These are phyloP conservation scores for Exophiala phaeomuriformis DNA, from an alignment of 2,329 filamentous ascomycete species.

Conservation along the genomic window DNA sequence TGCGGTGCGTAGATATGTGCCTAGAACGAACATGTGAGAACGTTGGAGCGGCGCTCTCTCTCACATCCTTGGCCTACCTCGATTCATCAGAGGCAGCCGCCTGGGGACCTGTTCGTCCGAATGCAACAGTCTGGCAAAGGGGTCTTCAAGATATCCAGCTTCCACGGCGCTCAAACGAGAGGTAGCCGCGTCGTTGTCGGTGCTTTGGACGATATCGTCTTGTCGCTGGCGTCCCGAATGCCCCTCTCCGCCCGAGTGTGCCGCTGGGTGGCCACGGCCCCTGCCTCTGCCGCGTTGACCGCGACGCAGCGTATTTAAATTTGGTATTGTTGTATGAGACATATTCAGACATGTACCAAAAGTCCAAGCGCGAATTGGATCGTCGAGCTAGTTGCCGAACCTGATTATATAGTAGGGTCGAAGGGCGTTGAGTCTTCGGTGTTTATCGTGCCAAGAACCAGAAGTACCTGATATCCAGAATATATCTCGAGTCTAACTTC, in stretches of 20 bases:
- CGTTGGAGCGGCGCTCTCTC: background rate
- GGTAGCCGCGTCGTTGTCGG: constrained; percentile 83
- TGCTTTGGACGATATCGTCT: constrained; percentile 75
- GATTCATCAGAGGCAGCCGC: constrained; percentile 84
- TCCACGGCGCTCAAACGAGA: constrained; percentile 84
- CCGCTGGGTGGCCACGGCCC: constrained; percentile 37
- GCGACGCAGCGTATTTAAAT: constrained; percentile 57
- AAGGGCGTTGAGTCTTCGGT: too few relatives aligned
- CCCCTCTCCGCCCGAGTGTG: constrained; percentile 31
- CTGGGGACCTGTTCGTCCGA: constrained; percentile 46
- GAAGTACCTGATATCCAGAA: too few relatives aligned
- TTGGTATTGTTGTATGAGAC: constrained; percentile 69
- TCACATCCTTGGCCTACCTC: constrained; percentile 52
- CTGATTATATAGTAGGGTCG: too few relatives aligned
- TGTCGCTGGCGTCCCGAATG: constrained; percentile 19
- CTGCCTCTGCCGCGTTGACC: constrained; percentile 42
- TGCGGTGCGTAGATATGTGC: constrained; percentile 84
- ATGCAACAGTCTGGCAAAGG: constrained; percentile 53
- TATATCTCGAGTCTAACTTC: too few relatives aligned
- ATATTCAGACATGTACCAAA: constrained; percentile 38
- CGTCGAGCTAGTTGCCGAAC: too few relatives aligned
- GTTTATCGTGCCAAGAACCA: too few relatives aligned
- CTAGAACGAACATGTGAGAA: constrained; percentile 39
- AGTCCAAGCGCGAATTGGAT: too few relatives aligned
- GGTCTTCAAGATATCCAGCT: constrained; percentile 75